phyloP scores from a whole-genome alignment of 2,329 filamentous ascomycete genomes.

The Diplodia intermedia region DNA sequence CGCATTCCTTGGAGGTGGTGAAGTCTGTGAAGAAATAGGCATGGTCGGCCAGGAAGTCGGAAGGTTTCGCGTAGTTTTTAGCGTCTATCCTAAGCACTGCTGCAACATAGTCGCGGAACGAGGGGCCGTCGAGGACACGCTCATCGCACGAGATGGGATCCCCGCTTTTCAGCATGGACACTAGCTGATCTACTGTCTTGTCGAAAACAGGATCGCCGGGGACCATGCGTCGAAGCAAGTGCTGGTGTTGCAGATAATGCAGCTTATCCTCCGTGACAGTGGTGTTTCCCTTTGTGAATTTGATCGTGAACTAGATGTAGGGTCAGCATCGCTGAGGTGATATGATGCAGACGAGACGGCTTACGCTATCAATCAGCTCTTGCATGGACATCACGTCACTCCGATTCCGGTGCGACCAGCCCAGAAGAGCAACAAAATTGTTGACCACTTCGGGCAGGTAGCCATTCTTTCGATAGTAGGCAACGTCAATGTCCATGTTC shows the following conservation, averaged over 20 bases:
- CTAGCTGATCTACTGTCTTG: constrained; percentile 47
- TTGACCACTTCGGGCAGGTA: constrained; percentile 69
- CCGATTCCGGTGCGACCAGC: constrained; percentile 75
- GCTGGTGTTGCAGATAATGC: constrained; percentile 76
- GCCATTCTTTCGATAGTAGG: constrained; percentile 61
- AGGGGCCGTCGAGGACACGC: background rate
- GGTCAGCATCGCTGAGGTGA: constrained; percentile 10
- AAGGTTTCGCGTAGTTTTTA: constrained; percentile 63
- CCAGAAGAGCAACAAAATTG: constrained; percentile 86
- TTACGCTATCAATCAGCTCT: constrained; percentile 72
- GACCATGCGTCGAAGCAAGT: constrained; percentile 57
- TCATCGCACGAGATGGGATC: constrained; percentile 33
- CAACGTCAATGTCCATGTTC: constrained; percentile 69
- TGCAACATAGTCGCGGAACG: constrained; percentile 56
- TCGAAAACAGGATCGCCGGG: constrained; percentile 52
- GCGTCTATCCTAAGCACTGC: constrained; percentile 57
- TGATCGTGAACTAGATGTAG: constrained; percentile 71
- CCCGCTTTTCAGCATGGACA: constrained; percentile 38
- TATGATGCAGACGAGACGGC: constrained; percentile 36
- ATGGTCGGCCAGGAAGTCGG: constrained; percentile 63
- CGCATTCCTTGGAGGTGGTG: background rate
- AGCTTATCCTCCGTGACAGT: constrained; percentile 83
- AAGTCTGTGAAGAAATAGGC: constrained; percentile 61
- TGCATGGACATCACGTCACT: constrained; percentile 75
- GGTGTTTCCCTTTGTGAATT: constrained; percentile 90